Evolutionary conservation across 2,329 filamentous ascomycete species (phyloP), one percentile per base, ranked within the genome.

Genomic region (Endoconidiophora polonica): DNA sequence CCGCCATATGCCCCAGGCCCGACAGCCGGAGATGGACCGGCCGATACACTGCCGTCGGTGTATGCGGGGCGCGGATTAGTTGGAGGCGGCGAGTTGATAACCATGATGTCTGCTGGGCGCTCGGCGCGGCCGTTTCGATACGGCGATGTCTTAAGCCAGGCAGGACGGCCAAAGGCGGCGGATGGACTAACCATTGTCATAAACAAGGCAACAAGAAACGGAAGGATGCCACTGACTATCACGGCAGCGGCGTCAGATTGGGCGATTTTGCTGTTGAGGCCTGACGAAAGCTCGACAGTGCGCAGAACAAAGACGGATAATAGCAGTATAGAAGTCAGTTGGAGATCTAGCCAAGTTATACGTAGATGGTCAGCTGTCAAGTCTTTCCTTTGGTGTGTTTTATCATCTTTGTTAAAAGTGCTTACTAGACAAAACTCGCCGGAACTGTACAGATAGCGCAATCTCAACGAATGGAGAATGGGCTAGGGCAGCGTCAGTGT

Each of bases 351-450:
- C 38, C 38, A 41, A 24, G 3, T 22, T 43, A 20, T 12, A 22
- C 1, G 10, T 43, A 43, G 7, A 12, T 33, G 9, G 29, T 33
- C 29, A 33, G 29, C 9, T 33, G 29, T 4, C 29, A 33, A 12
- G 29, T 33, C 12, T 12, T 33, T 33, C 1, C 4, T 33, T 3
- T 2, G 1, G 9, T 10, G 12, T 3, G 24, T 10, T 33, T 33
- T 12, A 33, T 33, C 9, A 7, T 29, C n/a, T 33, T 12, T 12
- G 5, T 36, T 22, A 14, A 26, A 14, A 38, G 4, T 5, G 58
- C 65, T 54, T 63, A 74, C 72, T 63, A 47, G 67, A 55, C 3
- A 73, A 58, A 40, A 71, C 71, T 3, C 59, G 58, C 48, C 61
- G 68, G 55, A 73, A 74, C 4, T 59, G 58, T 0, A 57, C 50